These are phyloP conservation scores for Thecaphora frezii DNA, from an alignment of 1,284 basidiomycete genomes.

Conservation along the genomic window DNA sequence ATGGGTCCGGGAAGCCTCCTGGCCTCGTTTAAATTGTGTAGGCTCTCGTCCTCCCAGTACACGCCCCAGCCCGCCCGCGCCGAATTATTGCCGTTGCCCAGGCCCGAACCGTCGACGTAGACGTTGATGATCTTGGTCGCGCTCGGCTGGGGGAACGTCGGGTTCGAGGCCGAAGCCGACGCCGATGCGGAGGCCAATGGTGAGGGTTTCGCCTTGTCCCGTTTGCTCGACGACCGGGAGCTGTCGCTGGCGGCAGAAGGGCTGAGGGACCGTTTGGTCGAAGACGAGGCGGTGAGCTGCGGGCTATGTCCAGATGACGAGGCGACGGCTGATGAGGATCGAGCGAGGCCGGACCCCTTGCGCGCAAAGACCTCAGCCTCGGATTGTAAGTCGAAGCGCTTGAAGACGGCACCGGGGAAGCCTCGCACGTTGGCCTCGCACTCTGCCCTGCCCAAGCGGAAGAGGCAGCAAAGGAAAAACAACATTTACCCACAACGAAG, in stretches of 20 bases:
- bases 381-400: slow-evolving; percentile 66
- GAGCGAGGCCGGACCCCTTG: not conserved
- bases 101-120: slow-evolving; percentile 79
- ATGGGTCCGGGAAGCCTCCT: slow-evolving; percentile 73
- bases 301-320: slow-evolving; percentile 8
- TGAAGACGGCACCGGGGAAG: slow-evolving; percentile 66
- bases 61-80: slow-evolving; percentile 54
- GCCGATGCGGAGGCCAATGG: not conserved
- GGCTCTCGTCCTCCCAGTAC: slow-evolving; percentile 34
- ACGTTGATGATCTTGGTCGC: slow-evolving; percentile 59
- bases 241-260: too few relatives aligned
- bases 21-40: slow-evolving; percentile 67
- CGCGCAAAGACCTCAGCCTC: slow-evolving; percentile 62
- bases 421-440: slow-evolving; percentile 68
- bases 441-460: slow-evolving; percentile 59
- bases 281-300: not conserved
- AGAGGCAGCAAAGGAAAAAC: not conserved
- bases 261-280: not conserved
- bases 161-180: not conserved
- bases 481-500: too few relatives aligned
- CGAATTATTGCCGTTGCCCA: slow-evolving; percentile 68
- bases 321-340: not conserved
- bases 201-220: not conserved
- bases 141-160: slow-evolving; percentile 1
- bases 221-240: not conserved